phyloP scores from a whole-genome alignment of 2,329 filamentous ascomycete species.

The Huntiella omanensis region DNA sequence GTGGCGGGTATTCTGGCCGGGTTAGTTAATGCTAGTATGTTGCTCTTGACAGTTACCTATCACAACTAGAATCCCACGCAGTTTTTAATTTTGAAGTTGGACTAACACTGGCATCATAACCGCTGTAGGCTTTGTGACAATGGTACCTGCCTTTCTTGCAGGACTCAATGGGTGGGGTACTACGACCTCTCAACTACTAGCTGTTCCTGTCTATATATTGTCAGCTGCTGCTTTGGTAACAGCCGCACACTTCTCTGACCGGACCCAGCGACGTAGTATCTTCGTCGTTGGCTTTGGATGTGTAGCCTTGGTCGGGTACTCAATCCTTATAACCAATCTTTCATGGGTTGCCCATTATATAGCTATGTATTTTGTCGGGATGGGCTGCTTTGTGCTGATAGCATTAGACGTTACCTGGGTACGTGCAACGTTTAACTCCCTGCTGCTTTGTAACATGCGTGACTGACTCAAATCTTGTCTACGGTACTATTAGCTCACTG shows the following conservation, averaged over 20 bases:
- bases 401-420: background rate
- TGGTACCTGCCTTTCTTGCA: background rate
- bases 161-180: background rate
- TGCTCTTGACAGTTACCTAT: too few relatives aligned
- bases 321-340: background rate
- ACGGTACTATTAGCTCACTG: background rate
- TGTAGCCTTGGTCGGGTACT: background rate
- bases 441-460: too few relatives aligned
- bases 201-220: background rate
- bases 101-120: too few relatives aligned
- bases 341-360: background rate
- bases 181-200: background rate
- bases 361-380: background rate
- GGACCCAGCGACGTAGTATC: background rate
- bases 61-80: background rate
- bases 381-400: background rate
- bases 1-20: background rate
- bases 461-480: background rate
- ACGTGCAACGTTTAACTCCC: background rate
- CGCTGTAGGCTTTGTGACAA: background rate
- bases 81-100: background rate
- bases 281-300: background rate
- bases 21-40: constrained; percentile 3
- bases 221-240: background rate
- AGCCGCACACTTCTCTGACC: background rate